Conservation (phyloP, 2,329 filamentous ascomycete species). For the Metarhizium album region DNA sequence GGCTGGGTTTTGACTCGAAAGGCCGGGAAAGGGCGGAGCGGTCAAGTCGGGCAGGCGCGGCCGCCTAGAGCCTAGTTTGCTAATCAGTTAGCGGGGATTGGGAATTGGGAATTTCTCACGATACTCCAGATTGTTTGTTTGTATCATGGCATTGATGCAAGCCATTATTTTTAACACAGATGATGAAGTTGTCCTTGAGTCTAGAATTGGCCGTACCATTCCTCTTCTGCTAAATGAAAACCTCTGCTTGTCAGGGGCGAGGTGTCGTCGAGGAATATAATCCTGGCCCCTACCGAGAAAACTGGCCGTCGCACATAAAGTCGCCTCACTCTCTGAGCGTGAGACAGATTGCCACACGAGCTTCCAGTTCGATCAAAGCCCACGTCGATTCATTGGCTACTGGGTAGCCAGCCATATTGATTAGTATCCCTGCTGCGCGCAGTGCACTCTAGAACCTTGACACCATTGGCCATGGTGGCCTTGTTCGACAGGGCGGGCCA, state of each 20-base stretch:
- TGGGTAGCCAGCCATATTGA: background rate
- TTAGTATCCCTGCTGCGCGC: background rate
- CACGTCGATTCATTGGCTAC: background rate
- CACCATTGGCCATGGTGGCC: background rate
- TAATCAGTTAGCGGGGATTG: background rate
- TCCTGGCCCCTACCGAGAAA: no score
- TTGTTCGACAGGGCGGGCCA: background rate
- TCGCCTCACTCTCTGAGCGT: background rate
- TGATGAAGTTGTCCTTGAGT: background rate
- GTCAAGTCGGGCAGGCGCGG: background rate
- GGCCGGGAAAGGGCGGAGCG: background rate
- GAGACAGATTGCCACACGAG: background rate
- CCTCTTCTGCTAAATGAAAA: background rate
- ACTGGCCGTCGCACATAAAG: background rate
- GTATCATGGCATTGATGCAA: background rate
- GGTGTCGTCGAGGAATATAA: no score
- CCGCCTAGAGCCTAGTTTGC: background rate
- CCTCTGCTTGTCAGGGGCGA: background rate
- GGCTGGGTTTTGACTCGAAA: background rate
- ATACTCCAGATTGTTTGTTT: constrained; percentile 1
- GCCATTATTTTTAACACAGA: background rate
- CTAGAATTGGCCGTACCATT: background rate
- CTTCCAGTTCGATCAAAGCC: background rate
- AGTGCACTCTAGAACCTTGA: background rate
- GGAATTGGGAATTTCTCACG: background rate